phyloP scores from a whole-genome alignment of 495 filamentous ascomycete species.

The Opeltia flavorubescens region DNA sequence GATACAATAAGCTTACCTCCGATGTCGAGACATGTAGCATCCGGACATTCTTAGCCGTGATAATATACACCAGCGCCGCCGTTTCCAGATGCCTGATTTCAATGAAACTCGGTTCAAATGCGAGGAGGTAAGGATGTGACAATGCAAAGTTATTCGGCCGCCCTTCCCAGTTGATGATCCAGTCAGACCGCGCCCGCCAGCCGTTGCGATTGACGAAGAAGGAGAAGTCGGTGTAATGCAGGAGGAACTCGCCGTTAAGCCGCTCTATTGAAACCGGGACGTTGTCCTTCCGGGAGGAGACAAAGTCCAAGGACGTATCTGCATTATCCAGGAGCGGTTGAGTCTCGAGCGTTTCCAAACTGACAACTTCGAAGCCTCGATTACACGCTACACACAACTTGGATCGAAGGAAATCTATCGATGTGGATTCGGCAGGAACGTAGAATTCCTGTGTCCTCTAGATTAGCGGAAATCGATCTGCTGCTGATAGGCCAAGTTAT shows the following conservation, averaged over 20 bases:
- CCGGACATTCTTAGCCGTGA: slow-evolving; percentile 87
- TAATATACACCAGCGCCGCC: slow-evolving; percentile 76
- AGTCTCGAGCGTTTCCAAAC: slow-evolving; percentile 89
- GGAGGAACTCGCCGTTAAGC: slow-evolving; percentile 87
- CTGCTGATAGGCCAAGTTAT: background rate
- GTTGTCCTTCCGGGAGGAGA: slow-evolving; percentile 76
- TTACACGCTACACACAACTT: slow-evolving; percentile 95
- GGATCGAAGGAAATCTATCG: slow-evolving; percentile 92
- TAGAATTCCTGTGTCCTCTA: slow-evolving; percentile 61
- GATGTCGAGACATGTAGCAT: slow-evolving; percentile 94
- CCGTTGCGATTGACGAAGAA: slow-evolving; percentile 99
- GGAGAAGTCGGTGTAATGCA: slow-evolving; percentile 96
- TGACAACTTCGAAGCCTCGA: slow-evolving; percentile 92
- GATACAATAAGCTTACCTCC: slow-evolving; percentile 56
- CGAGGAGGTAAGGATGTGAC: slow-evolving; percentile 88
- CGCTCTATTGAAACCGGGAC: slow-evolving; percentile 97
- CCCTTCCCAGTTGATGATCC: slow-evolving; percentile 96
- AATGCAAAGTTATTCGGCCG: slow-evolving; percentile 81
- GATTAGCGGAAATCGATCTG: background rate
- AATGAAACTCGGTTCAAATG: slow-evolving; percentile 97
- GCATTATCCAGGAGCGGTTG: slow-evolving; percentile 95
- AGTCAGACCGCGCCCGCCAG: slow-evolving; percentile 90
- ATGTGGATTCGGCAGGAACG: slow-evolving; percentile 89
- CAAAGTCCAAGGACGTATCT: slow-evolving; percentile 95
- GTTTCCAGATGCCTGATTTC: slow-evolving; percentile 93